A percentile compares a stretch with the other conserved stretches of the same genome.
Conservation (phyloP, 2,329 filamentous ascomycete species). For the Colletotrichum coccodes region DNA sequence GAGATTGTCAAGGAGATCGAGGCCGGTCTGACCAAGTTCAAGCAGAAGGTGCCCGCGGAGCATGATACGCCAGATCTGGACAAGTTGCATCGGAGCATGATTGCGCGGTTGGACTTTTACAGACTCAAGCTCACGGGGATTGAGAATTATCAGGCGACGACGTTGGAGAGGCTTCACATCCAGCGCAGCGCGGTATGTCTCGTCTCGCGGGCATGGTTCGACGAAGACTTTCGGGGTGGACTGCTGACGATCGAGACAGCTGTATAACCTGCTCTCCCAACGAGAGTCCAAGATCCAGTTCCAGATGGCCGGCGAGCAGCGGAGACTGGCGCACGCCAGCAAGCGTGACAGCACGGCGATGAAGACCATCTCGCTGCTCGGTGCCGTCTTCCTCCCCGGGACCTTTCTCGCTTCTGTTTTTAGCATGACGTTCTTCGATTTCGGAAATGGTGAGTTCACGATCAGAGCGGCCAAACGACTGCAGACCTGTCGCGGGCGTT, state of each 20-base stretch:
- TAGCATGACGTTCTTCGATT: constrained; percentile 75
- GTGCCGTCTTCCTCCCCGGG: constrained; percentile 71
- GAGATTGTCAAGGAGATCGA: constrained; percentile 62
- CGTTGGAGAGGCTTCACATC: constrained; percentile 68
- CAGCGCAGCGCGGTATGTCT: constrained; percentile 67
- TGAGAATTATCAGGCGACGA: constrained; percentile 72
- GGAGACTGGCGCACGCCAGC: constrained; percentile 67
- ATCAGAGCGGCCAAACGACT: not conserved
- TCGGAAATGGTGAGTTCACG: constrained; percentile 54
- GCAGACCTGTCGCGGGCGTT: not conserved
- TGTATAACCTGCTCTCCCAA: constrained; percentile 75
- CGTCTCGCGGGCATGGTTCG: not conserved
- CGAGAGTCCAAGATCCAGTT: constrained; percentile 72
- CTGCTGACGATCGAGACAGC: constrained; percentile 45
- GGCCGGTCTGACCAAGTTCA: constrained; percentile 57
- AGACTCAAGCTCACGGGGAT: constrained; percentile 68
- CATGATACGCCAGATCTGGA: constrained; percentile 46
- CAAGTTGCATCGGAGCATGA: constrained; percentile 63
- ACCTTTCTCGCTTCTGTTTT: constrained; percentile 72
- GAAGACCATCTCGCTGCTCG: constrained; percentile 73
- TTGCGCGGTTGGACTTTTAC: constrained; percentile 67
- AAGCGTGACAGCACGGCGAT: constrained; percentile 72
- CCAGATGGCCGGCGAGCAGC: constrained; percentile 70
- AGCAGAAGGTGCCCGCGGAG: constrained; percentile 38
- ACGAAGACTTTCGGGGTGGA: not conserved